Evolutionary conservation across 2,329 filamentous ascomycete genomes (phyloP).

Genomic region (Sporothrix luriei): DNA sequence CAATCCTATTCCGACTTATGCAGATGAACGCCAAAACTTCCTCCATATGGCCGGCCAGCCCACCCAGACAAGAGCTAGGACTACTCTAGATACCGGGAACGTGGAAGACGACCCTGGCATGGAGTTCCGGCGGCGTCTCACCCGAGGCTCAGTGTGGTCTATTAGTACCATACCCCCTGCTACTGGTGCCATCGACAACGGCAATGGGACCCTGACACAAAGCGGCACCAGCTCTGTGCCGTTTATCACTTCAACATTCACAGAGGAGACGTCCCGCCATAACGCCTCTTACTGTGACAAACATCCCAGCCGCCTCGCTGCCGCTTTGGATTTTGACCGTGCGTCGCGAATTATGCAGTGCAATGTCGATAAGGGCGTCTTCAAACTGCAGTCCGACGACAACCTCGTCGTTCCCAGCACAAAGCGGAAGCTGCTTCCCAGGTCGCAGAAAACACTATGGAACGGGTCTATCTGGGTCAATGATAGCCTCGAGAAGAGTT

Average conservation of each 20-base stretch:
- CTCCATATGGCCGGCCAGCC: constrained; percentile 41
- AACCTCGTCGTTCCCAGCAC: background rate
- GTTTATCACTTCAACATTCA: constrained; percentile 58
- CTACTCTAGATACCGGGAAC: constrained; percentile 38
- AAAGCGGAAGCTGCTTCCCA: background rate
- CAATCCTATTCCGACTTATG: constrained; percentile 37
- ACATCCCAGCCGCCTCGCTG: constrained; percentile 74
- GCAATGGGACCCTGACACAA: constrained; percentile 64
- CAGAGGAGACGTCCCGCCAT: constrained; percentile 43
- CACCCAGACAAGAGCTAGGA: constrained; percentile 38
- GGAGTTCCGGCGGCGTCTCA: constrained; percentile 42
- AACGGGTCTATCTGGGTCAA: constrained; percentile 49
- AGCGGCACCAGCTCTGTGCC: constrained; percentile 71
- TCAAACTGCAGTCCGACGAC: background rate
- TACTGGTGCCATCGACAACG: constrained; percentile 60
- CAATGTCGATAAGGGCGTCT: constrained; percentile 35
- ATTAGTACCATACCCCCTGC: constrained; percentile 70
- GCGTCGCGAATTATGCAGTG: constrained; percentile 66
- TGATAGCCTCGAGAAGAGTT: constrained; percentile 36
- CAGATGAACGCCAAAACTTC: constrained; percentile 37
- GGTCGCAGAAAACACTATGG: constrained; percentile 45
- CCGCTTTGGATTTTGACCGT: constrained; percentile 78
- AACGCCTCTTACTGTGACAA: constrained; percentile 61
- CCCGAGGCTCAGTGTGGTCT: constrained; percentile 72
- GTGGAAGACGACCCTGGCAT: constrained; percentile 26